Evolutionary conservation across 108 stramenopile species (phyloP), one percentile per base, ranked within the genome.

Genomic region (Nitzschia putrida): DNA sequence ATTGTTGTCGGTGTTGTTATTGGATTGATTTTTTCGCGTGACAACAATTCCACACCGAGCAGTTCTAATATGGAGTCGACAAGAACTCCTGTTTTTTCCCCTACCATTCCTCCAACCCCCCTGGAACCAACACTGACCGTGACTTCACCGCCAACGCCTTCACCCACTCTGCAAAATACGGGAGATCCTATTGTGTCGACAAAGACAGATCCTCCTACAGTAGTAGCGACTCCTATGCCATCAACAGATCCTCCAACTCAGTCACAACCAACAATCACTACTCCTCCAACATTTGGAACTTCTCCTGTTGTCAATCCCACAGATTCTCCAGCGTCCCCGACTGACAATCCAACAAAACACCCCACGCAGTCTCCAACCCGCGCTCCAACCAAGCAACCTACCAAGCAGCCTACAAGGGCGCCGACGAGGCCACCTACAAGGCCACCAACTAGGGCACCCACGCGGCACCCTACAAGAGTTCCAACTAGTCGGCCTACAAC

Each of bases 21-120:
- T 16, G 54, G 12, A 1, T 55, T 55, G 13, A 55, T 55, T 55
- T 24, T 55, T 13, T 24, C 23, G 1, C 23, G 54, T 13, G 54
- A 25, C 8, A 55, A 25, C 54, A 55, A 55, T 3, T 22, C 24
- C 24, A 55, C 1, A 1, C 20, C 23, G 0, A 55, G 22, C 22
- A 21, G 22, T 24, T 13, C 23, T 3, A 55, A 55, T 55, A 22
- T 13, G 22, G 20, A 22, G 22, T 3, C 54, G 20, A 25, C n/a
- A 18, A 18, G 20, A 3, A 24, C 24, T 21, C 54, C 54, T 3
- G 54, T 55, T 3, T 16, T 22, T 50, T 16, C 20, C 24, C 16
- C 54, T 3, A 55, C 54, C 54, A 55, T 55, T 3, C 13, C 54
- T 8, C 54, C 54, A 55, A 24, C 54, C 54, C 54, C 54, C 3